Evolutionary conservation across 805 yeast genomes (phyloP).

Genomic region (Schizosaccharomyces octosporus): DNA sequence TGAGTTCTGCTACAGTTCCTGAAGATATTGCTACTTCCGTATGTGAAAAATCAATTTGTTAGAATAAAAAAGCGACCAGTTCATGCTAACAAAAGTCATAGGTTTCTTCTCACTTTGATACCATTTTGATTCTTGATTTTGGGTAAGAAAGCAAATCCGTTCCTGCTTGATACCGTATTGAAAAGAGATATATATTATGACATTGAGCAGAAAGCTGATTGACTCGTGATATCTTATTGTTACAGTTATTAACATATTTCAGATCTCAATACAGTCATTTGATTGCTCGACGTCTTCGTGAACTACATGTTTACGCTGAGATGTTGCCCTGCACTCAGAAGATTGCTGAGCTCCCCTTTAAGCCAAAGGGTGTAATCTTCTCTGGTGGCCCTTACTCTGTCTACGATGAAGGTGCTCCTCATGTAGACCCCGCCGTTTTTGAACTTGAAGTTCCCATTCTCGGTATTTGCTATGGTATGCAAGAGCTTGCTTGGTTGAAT

Average conservation of each 20-base stretch:
- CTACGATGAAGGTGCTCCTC: conserved; percentile 85
- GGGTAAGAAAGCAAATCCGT: conserved; percentile 20
- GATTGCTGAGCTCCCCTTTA: conserved; percentile 75
- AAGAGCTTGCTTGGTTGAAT: conserved; percentile 95
- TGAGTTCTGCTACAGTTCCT: not conserved
- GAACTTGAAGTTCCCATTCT: conserved; percentile 77
- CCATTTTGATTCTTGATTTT: conserved; percentile 88
- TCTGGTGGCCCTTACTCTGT: conserved; percentile 98
- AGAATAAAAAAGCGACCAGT: not conserved
- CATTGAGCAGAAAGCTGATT: too few relatives aligned
- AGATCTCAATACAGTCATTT: conserved; percentile 83
- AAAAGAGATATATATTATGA: too few relatives aligned
- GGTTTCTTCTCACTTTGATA: conserved; percentile 34
- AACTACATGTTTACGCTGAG: conserved; percentile 93
- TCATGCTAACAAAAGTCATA: not conserved
- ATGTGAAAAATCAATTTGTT: not conserved
- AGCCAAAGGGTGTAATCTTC: conserved; percentile 83
- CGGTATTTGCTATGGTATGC: conserved; percentile 98
- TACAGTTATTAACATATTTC: not conserved
- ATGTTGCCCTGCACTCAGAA: conserved; percentile 98
- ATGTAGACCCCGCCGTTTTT: conserved; percentile 84
- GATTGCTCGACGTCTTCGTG: conserved; percentile 91
- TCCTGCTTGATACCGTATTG: not conserved
- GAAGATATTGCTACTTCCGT: not conserved
- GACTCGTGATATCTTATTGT: too few relatives aligned